phyloP scores from a whole-genome alignment of 768 basidiomycete species.

The Amanita polypyramis region DNA sequence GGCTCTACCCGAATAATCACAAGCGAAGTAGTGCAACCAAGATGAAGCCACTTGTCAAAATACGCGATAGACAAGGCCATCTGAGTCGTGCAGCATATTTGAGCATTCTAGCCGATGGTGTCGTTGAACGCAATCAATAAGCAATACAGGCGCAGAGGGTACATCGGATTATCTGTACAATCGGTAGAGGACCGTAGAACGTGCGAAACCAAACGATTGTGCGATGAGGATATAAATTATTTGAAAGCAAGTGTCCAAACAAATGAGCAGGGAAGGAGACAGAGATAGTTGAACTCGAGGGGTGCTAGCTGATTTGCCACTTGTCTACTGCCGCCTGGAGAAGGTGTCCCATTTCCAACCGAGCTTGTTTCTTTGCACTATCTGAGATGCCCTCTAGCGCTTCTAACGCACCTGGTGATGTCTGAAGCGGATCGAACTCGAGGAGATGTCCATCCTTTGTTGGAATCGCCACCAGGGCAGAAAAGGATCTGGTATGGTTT shows the following conservation, averaged over 20 bases:
- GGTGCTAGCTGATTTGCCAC: conserved; percentile 47
- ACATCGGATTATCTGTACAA: conserved; percentile 6
- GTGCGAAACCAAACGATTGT: conserved; percentile 2
- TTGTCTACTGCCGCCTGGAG: conserved; percentile 67
- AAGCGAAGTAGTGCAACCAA: conserved; percentile 16
- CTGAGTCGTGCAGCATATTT: conserved; percentile 43
- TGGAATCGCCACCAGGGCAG: conserved; percentile 66
- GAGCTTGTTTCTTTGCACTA: conserved; percentile 76
- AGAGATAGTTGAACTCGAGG: not conserved
- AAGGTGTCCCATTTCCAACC: conserved; percentile 62
- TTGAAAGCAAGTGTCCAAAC: conserved; percentile 8
- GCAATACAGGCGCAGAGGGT: conserved; percentile 2
- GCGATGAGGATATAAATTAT: conserved; percentile 8
- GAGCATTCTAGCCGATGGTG: conserved; percentile 17
- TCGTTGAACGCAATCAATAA: conserved; percentile 1
- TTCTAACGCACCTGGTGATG: conserved; percentile 63
- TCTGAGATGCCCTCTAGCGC: conserved; percentile 69
- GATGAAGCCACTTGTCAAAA: conserved; percentile 39
- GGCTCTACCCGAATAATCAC: conserved; percentile 15
- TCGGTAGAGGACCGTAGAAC: not conserved
- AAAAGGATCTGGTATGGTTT: conserved; percentile 27
- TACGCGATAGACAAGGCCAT: conserved; percentile 50
- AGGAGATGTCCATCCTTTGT: conserved; percentile 75
- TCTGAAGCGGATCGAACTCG: conserved; percentile 74
- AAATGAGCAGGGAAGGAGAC: conserved; percentile 5